phyloP scores from a whole-genome alignment of 2,329 filamentous ascomycete species.

The Rhinocladiella similis region DNA sequence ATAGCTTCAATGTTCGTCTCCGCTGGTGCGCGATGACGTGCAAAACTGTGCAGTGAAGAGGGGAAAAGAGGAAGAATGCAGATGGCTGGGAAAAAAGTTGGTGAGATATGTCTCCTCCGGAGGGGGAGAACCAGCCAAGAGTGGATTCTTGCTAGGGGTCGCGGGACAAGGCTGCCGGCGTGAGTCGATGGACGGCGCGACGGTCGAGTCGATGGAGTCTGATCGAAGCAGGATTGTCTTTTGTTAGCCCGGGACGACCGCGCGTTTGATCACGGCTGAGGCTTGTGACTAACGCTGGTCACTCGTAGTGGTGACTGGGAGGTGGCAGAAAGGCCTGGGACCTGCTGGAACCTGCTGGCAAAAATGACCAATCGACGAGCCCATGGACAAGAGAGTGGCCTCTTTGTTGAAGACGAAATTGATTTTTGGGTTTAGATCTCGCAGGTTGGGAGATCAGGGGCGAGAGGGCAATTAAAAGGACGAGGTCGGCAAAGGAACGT shows the following conservation, averaged over 20 bases:
- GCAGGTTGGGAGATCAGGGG: slow-evolving; percentile 20
- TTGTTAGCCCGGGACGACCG: slow-evolving; percentile 11
- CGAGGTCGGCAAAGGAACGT: slow-evolving; percentile 6
- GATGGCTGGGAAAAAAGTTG: slow-evolving; percentile 18
- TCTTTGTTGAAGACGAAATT: slow-evolving; percentile 22
- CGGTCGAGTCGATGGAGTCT: slow-evolving; percentile 16
- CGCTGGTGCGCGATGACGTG: slow-evolving; percentile 19
- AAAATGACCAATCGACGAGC: slow-evolving; percentile 15
- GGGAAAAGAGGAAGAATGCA: slow-evolving; percentile 15
- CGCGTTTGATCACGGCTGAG: slow-evolving; percentile 20
- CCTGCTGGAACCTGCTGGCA: slow-evolving; percentile 10
- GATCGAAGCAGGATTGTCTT: slow-evolving; percentile 15
- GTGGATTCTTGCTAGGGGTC: slow-evolving; percentile 11
- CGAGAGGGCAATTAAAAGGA: slow-evolving; percentile 15
- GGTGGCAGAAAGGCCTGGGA: slow-evolving; percentile 18
- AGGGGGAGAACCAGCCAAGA: slow-evolving; percentile 6
- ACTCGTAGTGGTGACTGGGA: slow-evolving; percentile 13
- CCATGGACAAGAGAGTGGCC: not conserved
- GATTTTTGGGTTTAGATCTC: slow-evolving; percentile 6
- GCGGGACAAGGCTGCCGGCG: slow-evolving; percentile 19
- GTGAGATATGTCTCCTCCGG: slow-evolving; percentile 16
- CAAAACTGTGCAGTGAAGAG: slow-evolving; percentile 14
- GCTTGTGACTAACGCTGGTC: slow-evolving; percentile 13
- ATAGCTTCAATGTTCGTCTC: slow-evolving; percentile 10
- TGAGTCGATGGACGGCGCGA: slow-evolving; percentile 20